Evolutionary conservation across 768 basidiomycete genomes (phyloP).

Genomic region (Astraeus odoratus): DNA sequence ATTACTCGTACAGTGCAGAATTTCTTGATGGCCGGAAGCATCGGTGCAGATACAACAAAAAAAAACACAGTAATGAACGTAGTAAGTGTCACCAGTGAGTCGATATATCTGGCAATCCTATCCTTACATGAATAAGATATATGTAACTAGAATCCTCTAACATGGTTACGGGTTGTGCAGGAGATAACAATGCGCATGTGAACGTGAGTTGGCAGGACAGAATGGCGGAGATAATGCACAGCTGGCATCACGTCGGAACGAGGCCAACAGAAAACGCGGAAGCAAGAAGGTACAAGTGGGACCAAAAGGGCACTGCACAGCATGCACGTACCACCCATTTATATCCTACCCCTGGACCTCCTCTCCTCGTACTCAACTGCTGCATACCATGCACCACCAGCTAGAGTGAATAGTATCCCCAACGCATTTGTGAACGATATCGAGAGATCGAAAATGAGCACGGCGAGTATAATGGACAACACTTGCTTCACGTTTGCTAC

Average conservation of each 20-base stretch:
- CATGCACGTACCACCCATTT: neutral
- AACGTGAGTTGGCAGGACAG: neutral
- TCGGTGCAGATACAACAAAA: too few relatives aligned
- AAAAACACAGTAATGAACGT: too few relatives aligned
- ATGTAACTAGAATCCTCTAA: too few relatives aligned
- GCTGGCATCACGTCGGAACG: neutral
- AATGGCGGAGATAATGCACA: neutral
- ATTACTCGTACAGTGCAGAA: too few relatives aligned
- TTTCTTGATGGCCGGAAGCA: too few relatives aligned
- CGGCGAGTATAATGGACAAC: conserved; percentile 78
- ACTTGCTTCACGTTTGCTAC: conserved; percentile 91
- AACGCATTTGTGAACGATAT: conserved; percentile 75
- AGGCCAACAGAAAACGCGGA: neutral
- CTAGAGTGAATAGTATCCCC: conserved; percentile 78
- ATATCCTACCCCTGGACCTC: conserved; percentile 14
- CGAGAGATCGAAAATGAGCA: conserved; percentile 73
- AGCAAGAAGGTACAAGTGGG: neutral
- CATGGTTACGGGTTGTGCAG: too few relatives aligned
- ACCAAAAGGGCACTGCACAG: neutral
- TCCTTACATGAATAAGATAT: too few relatives aligned
- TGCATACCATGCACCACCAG: conserved; percentile 82
- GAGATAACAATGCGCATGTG: too few relatives aligned
- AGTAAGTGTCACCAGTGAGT: too few relatives aligned
- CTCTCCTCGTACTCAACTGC: conserved; percentile 56
- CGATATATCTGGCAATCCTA: too few relatives aligned